These are phyloP conservation scores for Xanthoceras sorbifolium DNA, from an alignment of 345 rosid genomes.

Conservation along the genomic window DNA sequence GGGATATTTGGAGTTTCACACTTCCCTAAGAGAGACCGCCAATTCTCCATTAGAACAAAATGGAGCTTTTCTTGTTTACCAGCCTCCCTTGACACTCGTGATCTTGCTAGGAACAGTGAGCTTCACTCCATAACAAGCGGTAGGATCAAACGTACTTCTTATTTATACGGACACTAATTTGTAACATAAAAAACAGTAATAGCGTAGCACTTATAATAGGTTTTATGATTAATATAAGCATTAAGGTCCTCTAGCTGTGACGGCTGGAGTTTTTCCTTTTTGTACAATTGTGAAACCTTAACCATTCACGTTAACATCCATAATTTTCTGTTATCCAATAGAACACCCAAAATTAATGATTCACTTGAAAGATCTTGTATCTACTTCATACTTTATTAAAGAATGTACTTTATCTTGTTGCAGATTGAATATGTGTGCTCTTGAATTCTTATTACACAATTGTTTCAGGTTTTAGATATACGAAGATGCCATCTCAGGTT, in stretches of 20 bases:
- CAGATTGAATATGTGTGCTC: neutral
- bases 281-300: neutral
- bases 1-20: constrained; percentile 36
- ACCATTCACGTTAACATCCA: neutral
- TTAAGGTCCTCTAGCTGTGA: neutral
- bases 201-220: neutral
- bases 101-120: constrained; percentile 18
- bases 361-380: neutral
- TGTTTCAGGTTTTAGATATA: constrained; percentile 48
- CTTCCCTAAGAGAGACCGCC: constrained; percentile 30
- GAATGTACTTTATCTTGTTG: neutral
- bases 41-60: constrained; percentile 10
- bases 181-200: neutral
- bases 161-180: neutral
- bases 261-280: neutral
- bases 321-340: neutral
- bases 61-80: constrained; percentile 30
- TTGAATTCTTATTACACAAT: constrained; percentile 22
- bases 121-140: constrained; percentile 9
- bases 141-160: constrained; percentile 11
- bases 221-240: neutral
- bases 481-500: constrained; percentile 36
- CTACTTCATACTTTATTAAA: neutral
- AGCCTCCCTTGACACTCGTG: constrained; percentile 4
- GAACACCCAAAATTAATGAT: neutral